Conservation (phyloP, 2,329 filamentous ascomycete genomes). For the Lecanicillium sp. region DNA sequence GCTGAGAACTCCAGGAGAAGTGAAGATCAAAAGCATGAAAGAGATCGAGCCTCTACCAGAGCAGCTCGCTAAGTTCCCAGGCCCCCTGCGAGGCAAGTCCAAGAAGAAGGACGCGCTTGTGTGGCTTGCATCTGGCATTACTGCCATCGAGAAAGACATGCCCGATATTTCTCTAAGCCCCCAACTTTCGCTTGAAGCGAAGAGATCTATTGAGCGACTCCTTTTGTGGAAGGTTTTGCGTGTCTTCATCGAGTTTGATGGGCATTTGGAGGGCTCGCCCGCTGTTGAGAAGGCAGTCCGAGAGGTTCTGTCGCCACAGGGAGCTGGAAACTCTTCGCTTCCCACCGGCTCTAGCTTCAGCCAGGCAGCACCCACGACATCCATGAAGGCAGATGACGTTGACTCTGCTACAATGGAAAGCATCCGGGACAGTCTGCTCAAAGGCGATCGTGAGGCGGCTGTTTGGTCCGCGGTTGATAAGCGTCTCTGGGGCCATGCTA, state of each 20-base stretch:
- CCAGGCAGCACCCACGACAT: constrained; percentile 23
- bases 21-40: constrained; percentile 71
- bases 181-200: constrained; percentile 54
- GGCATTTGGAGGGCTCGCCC: constrained; percentile 65
- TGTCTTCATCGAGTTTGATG: constrained; percentile 81
- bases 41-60: constrained; percentile 67
- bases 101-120: constrained; percentile 90
- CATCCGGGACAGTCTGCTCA: constrained; percentile 66
- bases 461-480: constrained; percentile 92
- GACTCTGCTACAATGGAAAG: constrained; percentile 65
- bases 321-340: constrained; percentile 22
- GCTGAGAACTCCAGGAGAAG: constrained; percentile 73
- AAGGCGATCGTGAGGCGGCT: constrained; percentile 82
- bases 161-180: constrained; percentile 44
- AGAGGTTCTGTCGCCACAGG: constrained; percentile 60
- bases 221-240: constrained; percentile 83
- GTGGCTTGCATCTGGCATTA: constrained; percentile 76
- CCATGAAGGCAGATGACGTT: constrained; percentile 56
- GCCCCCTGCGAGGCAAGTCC: constrained; percentile 78
- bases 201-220: constrained; percentile 70
- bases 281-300: constrained; percentile 70
- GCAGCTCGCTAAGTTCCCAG: constrained; percentile 74
- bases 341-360: constrained; percentile 21
- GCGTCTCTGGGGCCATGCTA: constrained; percentile 91
- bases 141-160: constrained; percentile 57